A percentile compares a stretch with the other conserved stretches of the same genome.
Evolutionary conservation across 208 protist genomes (phyloP).

Genomic region (Leishmania turanica): DNA sequence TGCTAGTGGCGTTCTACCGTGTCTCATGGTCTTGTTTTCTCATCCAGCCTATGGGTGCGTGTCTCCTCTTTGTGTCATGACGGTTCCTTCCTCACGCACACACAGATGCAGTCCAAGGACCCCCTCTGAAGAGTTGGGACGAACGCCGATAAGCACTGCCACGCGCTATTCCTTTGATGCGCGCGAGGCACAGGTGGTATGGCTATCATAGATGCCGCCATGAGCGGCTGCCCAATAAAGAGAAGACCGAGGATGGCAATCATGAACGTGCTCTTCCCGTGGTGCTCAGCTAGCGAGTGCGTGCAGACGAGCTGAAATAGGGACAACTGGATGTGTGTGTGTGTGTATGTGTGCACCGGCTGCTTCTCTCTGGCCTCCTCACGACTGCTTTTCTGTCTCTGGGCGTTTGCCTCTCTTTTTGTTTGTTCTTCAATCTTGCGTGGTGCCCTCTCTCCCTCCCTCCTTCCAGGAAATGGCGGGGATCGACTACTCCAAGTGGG

Average conservation of each 20-base stretch:
- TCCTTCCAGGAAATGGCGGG: constrained; percentile 25
- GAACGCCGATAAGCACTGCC: background rate
- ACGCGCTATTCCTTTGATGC: background rate
- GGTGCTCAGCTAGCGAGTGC: background rate
- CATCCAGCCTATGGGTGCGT: background rate
- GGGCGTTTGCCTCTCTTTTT: constrained; percentile 1
- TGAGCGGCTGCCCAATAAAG: background rate
- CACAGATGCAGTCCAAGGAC: background rate
- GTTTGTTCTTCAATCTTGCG: background rate
- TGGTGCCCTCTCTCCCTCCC: background rate
- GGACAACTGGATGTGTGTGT: background rate
- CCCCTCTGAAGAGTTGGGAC: background rate
- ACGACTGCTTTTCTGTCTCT: background rate
- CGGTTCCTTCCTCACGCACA: background rate
- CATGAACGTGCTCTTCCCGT: background rate
- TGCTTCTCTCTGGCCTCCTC: background rate
- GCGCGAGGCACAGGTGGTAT: background rate
- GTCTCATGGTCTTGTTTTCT: background rate
- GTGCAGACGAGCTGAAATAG: background rate
- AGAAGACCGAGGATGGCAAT: background rate
- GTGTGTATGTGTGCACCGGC: background rate
- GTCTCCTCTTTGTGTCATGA: background rate
- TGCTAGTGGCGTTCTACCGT: background rate
- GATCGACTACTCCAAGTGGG: constrained; percentile 90
- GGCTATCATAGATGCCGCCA: too few species aligned